Conservation (phyloP, 495 filamentous ascomycete genomes). For the Cladorrhinum samala region DNA sequence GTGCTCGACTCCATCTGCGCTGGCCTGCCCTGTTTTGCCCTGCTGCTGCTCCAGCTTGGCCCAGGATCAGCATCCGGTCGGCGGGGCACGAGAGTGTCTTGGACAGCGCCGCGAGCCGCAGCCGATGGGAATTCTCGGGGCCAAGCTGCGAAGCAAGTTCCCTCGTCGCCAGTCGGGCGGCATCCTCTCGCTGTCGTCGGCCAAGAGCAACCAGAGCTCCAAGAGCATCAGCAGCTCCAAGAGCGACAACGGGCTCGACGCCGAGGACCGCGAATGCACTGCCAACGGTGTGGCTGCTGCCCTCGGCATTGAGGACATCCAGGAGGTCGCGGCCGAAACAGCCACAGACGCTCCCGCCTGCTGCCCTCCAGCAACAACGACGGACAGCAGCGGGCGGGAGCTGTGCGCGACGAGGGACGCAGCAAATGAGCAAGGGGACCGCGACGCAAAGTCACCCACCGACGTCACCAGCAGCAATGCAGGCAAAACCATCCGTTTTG, state of each 20-base stretch:
- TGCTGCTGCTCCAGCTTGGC: too few relatives aligned
- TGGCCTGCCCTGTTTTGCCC: too few relatives aligned
- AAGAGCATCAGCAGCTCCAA: conserved; percentile 9
- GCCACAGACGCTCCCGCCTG: not conserved
- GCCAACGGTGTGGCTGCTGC: conserved; percentile 2
- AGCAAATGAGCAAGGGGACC: conserved; percentile 6
- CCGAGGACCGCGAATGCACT: conserved; percentile 6
- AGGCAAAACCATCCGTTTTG: not conserved
- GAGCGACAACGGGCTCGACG: conserved; percentile 15
- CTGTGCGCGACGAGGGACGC: conserved; percentile 10
- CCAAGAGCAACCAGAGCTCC: conserved; percentile 22
- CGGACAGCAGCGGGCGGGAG: not conserved
- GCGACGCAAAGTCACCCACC: conserved; percentile 2
- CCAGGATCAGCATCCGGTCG: not conserved
- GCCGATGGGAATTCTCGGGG: conserved; percentile 41
- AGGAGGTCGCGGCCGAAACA: not conserved
- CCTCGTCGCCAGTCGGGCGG: conserved; percentile 38
- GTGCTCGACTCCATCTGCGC: too few relatives aligned
- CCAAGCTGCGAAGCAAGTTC: conserved; percentile 44
- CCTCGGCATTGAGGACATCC: not conserved
- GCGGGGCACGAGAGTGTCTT: not conserved
- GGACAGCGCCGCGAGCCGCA: not conserved
- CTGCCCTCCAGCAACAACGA: not conserved
- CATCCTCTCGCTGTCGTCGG: conserved; percentile 28
- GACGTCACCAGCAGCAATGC: conserved; percentile 2